A percentile compares a stretch with the other conserved stretches of the same genome.
Evolutionary conservation across 192 early-diverging fungal species (phyloP).

Genomic region (Linnemannia elongata): DNA sequence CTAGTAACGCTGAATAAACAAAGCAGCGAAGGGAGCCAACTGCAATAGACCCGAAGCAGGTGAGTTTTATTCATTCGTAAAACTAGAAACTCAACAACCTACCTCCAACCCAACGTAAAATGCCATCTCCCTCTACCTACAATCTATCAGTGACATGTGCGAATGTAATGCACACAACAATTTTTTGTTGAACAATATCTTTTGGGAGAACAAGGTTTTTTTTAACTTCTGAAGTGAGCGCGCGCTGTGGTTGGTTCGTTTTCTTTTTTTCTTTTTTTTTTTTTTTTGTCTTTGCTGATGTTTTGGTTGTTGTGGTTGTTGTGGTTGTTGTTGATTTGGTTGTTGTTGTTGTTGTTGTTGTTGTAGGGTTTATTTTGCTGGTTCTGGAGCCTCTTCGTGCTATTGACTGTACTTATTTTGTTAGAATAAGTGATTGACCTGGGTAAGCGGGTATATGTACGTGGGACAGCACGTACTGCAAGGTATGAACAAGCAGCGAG

Average conservation of each 20-base stretch:
- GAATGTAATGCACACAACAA: not conserved
- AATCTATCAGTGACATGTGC: not conserved
- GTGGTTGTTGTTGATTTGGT: no score
- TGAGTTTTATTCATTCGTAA: no score
- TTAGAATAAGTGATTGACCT: not conserved
- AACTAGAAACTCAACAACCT: no score
- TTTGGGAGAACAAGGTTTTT: not conserved
- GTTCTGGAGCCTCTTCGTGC: not conserved
- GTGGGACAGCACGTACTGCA: not conserved
- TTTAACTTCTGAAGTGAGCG: not conserved
- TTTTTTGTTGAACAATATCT: not conserved
- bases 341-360: not conserved
- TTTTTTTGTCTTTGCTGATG: not conserved
- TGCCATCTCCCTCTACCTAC: not conserved
- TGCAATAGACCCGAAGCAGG: no score
- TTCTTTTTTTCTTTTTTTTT: not conserved
- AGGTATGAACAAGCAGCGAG: not conserved
- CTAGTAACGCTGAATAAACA: no score
- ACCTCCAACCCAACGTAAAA: no score
- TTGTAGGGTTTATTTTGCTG: not conserved
- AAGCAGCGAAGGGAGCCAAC: no score
- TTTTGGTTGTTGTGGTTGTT: not conserved
- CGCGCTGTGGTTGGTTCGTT: constrained; percentile 11
- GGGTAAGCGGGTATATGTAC: not conserved
- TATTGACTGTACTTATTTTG: not conserved